A percentile compares a stretch with the other conserved stretches of the same genome.
phyloP scores from a whole-genome alignment of 2,329 filamentous ascomycete genomes.

The Beauveria scarabaeidicola region DNA sequence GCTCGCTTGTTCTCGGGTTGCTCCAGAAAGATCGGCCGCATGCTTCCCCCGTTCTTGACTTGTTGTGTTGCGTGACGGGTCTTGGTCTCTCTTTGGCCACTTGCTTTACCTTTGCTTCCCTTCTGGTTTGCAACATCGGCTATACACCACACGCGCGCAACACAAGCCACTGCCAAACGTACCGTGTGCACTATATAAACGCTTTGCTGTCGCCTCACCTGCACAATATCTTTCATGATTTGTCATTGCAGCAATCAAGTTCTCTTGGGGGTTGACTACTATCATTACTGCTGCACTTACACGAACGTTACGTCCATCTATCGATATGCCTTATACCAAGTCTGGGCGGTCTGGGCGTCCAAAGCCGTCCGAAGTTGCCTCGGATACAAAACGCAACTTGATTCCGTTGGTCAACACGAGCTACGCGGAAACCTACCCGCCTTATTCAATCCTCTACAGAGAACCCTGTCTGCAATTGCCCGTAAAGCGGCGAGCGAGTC shows the following conservation, averaged over 20 bases:
- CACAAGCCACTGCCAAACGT: background rate
- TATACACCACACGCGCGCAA: background rate
- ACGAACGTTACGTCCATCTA: background rate
- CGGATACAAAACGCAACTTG: slow-evolving; percentile 62
- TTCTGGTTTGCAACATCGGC: background rate
- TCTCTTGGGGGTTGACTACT: background rate
- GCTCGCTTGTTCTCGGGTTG: slow-evolving; percentile 22
- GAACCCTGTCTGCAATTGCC: slow-evolving; percentile 40
- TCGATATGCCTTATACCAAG: slow-evolving; percentile 24
- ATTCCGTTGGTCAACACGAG: slow-evolving; percentile 55
- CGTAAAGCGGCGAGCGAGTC: slow-evolving; percentile 27
- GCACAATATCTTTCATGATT: background rate
- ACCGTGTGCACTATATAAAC: background rate
- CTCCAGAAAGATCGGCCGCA: slow-evolving; percentile 28
- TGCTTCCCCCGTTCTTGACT: slow-evolving; percentile 20
- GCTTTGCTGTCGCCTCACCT: background rate
- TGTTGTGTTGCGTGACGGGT: slow-evolving; percentile 28
- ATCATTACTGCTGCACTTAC: background rate
- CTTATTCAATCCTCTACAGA: slow-evolving; percentile 51
- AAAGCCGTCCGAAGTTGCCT: slow-evolving; percentile 60
- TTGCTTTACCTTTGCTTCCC: slow-evolving; percentile 4
- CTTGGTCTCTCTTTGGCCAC: slow-evolving; percentile 18
- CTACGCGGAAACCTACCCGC: slow-evolving; percentile 45
- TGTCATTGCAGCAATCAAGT: background rate
- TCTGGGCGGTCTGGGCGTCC: slow-evolving; percentile 30